phyloP scores from a whole-genome alignment of 2,329 filamentous ascomycete genomes.

The Leptographium flavum region DNA sequence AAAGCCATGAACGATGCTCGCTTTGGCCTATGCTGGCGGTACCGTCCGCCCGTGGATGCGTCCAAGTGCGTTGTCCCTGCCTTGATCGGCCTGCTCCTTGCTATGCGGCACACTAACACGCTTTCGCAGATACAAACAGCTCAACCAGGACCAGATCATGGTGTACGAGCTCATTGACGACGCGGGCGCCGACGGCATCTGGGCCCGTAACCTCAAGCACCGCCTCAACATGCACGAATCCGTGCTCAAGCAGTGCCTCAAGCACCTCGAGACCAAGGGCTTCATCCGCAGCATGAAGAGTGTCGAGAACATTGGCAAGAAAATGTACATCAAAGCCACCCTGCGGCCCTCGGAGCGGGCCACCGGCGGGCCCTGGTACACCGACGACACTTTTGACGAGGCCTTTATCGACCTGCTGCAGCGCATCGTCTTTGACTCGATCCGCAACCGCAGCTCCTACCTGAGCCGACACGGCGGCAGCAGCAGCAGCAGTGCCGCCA shows the following conservation, averaged over 20 bases:
- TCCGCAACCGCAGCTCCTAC: constrained; percentile 60
- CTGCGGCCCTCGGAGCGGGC: constrained; percentile 79
- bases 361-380: constrained; percentile 90
- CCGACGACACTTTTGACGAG: constrained; percentile 77
- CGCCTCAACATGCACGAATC: constrained; percentile 74
- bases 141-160: constrained; percentile 63
- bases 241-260: constrained; percentile 66
- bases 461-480: constrained; percentile 23
- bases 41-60: constrained; percentile 44
- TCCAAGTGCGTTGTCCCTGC: constrained; percentile 32
- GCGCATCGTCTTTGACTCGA: constrained; percentile 56
- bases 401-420: constrained; percentile 72
- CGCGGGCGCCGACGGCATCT: constrained; percentile 72
- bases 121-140: constrained; percentile 31
- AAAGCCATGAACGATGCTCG: constrained; percentile 29
- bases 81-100: neutral
- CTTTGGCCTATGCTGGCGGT: constrained; percentile 39
- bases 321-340: constrained; percentile 88
- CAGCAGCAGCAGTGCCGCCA: constrained; percentile 20
- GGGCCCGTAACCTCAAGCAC: constrained; percentile 73
- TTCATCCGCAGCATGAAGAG: constrained; percentile 84
- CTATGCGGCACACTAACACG: neutral
- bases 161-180: constrained; percentile 86
- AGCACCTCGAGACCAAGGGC: constrained; percentile 66
- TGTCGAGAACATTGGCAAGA: constrained; percentile 79